A percentile compares a stretch with the other conserved stretches of the same genome.
These are phyloP conservation scores for Saccharomyces pastorianus DNA, from an alignment of 1,139 yeast species.

Conservation along the genomic window DNA sequence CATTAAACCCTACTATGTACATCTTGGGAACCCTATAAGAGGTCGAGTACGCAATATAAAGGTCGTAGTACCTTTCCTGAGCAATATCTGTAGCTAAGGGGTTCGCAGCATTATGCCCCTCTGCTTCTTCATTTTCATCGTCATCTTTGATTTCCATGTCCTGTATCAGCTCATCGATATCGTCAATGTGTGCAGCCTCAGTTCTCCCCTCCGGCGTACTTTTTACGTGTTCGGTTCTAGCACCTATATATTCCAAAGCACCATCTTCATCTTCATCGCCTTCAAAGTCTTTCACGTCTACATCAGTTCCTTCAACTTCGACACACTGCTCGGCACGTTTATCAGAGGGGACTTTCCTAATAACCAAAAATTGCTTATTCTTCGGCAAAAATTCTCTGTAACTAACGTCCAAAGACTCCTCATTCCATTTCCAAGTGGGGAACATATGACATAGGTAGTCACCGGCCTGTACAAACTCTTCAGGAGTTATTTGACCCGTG, in stretches of 20 bases:
- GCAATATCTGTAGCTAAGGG: constrained; percentile 17
- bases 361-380: constrained; percentile 79
- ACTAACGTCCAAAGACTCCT: constrained; percentile 37
- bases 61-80: constrained; percentile 65
- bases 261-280: constrained; percentile 24
- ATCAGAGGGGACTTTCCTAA: constrained; percentile 81
- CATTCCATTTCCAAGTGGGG: constrained; percentile 93
- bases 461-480: constrained; percentile 85
- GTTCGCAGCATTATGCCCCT: constrained; percentile 14
- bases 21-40: constrained; percentile 93
- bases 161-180: constrained; percentile 37
- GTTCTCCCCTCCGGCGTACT: constrained; percentile 7
- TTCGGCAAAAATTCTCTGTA: constrained; percentile 65
- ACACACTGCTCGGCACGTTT: constrained; percentile 61
- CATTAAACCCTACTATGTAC: constrained; percentile 80
- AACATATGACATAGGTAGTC: constrained; percentile 82
- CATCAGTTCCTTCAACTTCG: constrained; percentile 35
- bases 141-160: constrained; percentile 38
- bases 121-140: constrained; percentile 36
- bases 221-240: constrained; percentile 4
- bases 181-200: constrained; percentile 23
- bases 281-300: constrained; percentile 32
- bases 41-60: constrained; percentile 86
- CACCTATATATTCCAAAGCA: constrained; percentile 3
- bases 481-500: constrained; percentile 92